Evolutionary conservation across 23 red algal species (phyloP).

Genomic region (Gracilaria gracilis): DNA sequence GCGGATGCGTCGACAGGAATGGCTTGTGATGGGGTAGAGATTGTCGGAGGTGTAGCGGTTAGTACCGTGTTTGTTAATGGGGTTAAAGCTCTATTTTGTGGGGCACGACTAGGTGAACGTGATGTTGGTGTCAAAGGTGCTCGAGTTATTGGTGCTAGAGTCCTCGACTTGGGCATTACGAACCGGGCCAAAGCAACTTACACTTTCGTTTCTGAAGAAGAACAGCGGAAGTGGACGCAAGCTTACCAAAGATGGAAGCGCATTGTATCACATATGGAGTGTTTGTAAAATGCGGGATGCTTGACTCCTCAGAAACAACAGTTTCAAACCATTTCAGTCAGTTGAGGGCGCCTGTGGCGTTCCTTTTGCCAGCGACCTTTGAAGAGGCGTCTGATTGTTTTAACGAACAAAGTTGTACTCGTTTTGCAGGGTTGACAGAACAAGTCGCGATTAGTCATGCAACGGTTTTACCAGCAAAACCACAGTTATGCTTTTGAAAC

Average conservation of each 20-base stretch:
- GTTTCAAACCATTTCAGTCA: too few relatives aligned
- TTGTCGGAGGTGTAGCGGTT: slow-evolving; percentile 53
- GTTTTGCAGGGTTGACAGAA: background rate
- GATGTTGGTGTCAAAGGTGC: slow-evolving; percentile 52
- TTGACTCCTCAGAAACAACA: too few relatives aligned
- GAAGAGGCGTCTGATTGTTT: too few relatives aligned
- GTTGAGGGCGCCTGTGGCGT: too few relatives aligned
- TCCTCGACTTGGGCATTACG: background rate
- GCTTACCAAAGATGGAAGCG: slow-evolving; percentile 2
- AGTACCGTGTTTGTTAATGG: slow-evolving; percentile 51
- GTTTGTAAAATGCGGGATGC: background rate
- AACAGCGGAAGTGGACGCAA: background rate
- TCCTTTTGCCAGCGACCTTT: too few relatives aligned
- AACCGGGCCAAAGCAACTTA: background rate
- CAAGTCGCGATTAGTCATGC: background rate
- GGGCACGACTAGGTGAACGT: slow-evolving; percentile 2
- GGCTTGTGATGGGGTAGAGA: background rate
- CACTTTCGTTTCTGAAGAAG: background rate
- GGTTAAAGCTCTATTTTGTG: slow-evolving; percentile 36
- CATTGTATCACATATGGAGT: background rate
- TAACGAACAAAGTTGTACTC: background rate
- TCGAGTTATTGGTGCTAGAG: slow-evolving; percentile 28
- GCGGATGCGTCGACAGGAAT: slow-evolving; percentile 26
- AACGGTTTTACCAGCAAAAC: background rate
- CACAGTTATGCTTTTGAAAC: too few relatives aligned